Conservation (phyloP, 1,139 yeast species). For the Scheffersomyces segobiensis region DNA sequence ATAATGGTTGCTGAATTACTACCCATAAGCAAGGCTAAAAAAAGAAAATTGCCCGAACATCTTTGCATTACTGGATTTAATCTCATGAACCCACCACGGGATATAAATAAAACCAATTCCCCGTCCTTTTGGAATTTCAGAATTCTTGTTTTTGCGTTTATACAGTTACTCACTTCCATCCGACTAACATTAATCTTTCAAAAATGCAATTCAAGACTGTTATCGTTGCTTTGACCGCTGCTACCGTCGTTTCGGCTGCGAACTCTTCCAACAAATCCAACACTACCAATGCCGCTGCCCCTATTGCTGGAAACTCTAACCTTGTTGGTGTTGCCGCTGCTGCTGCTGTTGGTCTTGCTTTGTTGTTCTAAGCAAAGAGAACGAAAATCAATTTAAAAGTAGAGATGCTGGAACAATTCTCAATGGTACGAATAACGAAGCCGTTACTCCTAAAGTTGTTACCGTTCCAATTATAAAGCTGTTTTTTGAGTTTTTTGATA, state of each 20-base stretch:
- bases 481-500: not conserved
- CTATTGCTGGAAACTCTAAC: slow-evolving; percentile 18
- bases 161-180: not conserved
- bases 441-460: not conserved
- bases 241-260: slow-evolving; percentile 46
- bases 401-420: not conserved
- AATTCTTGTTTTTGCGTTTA: not conserved
- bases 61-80: not conserved
- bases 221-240: slow-evolving; percentile 47
- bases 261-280: slow-evolving; percentile 34
- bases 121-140: not conserved
- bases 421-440: not conserved
- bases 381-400: not conserved
- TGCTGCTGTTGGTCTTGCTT: slow-evolving; percentile 49
- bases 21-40: not conserved
- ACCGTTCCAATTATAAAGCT: not conserved
- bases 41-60: not conserved
- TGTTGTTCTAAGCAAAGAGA: slow-evolving; percentile 34
- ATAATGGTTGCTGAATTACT: not conserved
- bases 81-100: not conserved
- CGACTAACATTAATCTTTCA: slow-evolving; percentile 6
- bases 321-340: slow-evolving; percentile 40
- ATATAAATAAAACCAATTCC: not conserved
- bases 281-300: slow-evolving; percentile 23
- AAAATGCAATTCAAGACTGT: slow-evolving; percentile 50